Evolutionary conservation across 202 grass and related monocot species (phyloP).

Genomic region (Digitaria exilis): DNA sequence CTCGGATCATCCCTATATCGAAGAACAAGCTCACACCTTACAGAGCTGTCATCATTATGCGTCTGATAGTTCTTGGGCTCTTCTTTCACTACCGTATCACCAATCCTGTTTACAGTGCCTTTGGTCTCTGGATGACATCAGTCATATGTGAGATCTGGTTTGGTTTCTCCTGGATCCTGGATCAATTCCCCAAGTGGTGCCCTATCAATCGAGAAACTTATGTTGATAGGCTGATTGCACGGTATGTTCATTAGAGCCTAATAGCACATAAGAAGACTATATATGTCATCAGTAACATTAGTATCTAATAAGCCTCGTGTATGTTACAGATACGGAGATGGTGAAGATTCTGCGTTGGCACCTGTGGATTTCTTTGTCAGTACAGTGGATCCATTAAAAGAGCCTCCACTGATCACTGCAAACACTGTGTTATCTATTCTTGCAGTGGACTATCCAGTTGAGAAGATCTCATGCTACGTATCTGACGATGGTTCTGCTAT

Average conservation of each 20-base stretch:
- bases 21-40: conserved; percentile 99
- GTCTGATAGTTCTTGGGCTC: conserved; percentile 84
- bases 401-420: conserved; percentile 91
- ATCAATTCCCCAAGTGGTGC: conserved; percentile 99
- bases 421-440: conserved; percentile 97
- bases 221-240: conserved; percentile 82
- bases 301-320: conserved; percentile 25
- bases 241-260: conserved; percentile 53
- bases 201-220: conserved; percentile 94
- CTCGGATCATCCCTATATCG: conserved; percentile 81
- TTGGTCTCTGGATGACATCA: conserved; percentile 90
- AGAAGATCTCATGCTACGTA: conserved; percentile 92
- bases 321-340: conserved; percentile 77
- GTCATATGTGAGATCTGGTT: conserved; percentile 99
- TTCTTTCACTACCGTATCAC: conserved; percentile 99
- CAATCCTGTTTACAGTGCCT: conserved; percentile 90
- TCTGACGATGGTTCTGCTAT: conserved; percentile 93
- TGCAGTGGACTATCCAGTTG: conserved; percentile 92
- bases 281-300: conserved; percentile 26
- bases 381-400: conserved; percentile 98
- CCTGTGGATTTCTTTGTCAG: conserved; percentile 99
- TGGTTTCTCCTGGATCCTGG: conserved; percentile 94
- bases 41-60: conserved; percentile 94
- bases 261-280: conserved; percentile 13
- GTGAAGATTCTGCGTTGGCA: conserved; percentile 63